Evolutionary conservation across 345 rosid species (phyloP), one percentile per base, ranked within the genome.

Genomic region (Gossypioides kirkii): DNA sequence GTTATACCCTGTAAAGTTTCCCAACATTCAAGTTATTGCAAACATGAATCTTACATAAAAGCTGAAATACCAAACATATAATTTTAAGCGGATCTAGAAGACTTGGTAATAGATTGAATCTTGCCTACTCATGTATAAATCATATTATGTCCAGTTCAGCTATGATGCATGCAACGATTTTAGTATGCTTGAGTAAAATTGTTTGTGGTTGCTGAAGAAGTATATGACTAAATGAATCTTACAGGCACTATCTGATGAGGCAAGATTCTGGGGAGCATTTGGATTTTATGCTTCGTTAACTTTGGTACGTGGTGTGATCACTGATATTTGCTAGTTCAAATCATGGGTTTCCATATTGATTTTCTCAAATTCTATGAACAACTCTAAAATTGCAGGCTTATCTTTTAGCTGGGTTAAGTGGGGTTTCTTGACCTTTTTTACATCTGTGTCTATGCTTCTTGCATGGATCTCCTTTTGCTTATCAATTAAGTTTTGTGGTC

Each of bases 211-310:
- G 20, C 9, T 61, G 26, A 62, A 62, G 18, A 50, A 11, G 61
- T 28, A 52, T 46, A 23, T 73, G 64, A 11, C 54, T 68, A 50
- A 61, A 2, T 61, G 69, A 69, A 72, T 82, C 58, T 83, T 82
- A 75, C 85, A 95, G 99, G 96, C 62, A 50, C 69, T 83, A 69
- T 87, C 85, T 53, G 83, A 87, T 81, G 92, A 92, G 82, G 95
- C 93, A 69, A 82, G 97, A 82, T 95, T 92, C 85, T 95, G 99
- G 98, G 99, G 99, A 84, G 94, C 99, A 72, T 88, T 89, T 83
- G 98, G 96, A 22, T 85, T 88, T 74, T 91, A 89, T 80, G 88
- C 97, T 73, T 69, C 73, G 68, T 28, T 87, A 18, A 91, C 97
- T 72, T 79, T 84, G 91, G 98, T 95, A 91, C 69, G 88, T 65